phyloP scores from a whole-genome alignment of 2,329 filamentous ascomycete genomes.

The Xylaria hypoxylon region DNA sequence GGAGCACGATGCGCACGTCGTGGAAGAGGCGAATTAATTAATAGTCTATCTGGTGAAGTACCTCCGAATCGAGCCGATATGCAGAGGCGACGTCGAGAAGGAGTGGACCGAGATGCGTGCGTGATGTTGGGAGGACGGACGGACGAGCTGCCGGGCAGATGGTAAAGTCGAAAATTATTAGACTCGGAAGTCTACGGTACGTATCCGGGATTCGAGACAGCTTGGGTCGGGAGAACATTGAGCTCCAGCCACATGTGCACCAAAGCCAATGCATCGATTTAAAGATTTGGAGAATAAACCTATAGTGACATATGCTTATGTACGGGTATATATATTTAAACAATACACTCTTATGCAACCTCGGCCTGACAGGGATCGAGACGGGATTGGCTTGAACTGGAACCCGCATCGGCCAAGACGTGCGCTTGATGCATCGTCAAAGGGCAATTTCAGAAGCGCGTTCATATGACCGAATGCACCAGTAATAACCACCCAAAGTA shows the following conservation, averaged over 20 bases:
- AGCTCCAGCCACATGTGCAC: constrained; percentile 9
- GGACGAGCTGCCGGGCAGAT: constrained; percentile 41
- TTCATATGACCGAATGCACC: constrained; percentile 18
- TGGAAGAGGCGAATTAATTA: constrained; percentile 59
- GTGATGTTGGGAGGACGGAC: constrained; percentile 39
- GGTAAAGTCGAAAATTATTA: constrained; percentile 41
- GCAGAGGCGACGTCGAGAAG: constrained; percentile 18
- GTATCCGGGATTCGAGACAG: constrained; percentile 8
- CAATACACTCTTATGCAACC: constrained; percentile 5
- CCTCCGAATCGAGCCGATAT: constrained; percentile 51
- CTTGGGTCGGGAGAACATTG: background rate
- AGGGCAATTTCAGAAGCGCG: constrained; percentile 34
- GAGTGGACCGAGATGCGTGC: constrained; percentile 46
- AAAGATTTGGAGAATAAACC: background rate
- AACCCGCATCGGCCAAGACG: constrained; percentile 26
- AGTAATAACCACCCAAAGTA: constrained; percentile 9
- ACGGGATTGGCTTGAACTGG: constrained; percentile 15
- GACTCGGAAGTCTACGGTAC: constrained; percentile 28
- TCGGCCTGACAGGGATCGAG: constrained; percentile 25
- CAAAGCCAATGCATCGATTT: background rate
- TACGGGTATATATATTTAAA: background rate
- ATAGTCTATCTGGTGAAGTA: constrained; percentile 28
- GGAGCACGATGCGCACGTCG: constrained; percentile 17
- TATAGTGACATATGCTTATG: background rate
- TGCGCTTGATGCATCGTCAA: constrained; percentile 30